Evolutionary conservation across 306 rosid species (phyloP), one percentile per base, ranked within the genome.

Genomic region (Fragaria nilgerrensis): DNA sequence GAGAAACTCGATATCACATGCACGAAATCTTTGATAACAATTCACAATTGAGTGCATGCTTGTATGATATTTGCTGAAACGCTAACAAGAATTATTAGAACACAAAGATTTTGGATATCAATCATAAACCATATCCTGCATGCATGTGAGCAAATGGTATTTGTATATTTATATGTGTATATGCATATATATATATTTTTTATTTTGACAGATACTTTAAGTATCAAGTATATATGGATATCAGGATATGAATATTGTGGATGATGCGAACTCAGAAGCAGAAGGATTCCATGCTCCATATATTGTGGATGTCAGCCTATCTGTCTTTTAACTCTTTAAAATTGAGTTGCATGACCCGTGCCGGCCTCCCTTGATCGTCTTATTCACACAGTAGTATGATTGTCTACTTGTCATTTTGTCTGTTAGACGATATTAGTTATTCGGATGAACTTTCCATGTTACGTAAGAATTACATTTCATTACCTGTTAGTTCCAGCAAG

Each of bases 261-360:
- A 71, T 32, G 63, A 65, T 5, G 47, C 27, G 5, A 20, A 34
- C n/a, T 50, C 1, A 32, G 36, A 71, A 71, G 41, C 23, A 9
- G 23, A 71, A 50, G 45, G 39, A 36, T 65, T 50, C 41, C 19
- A 29, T 71, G 44, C 59, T 71, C 75, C 75, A 71, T 32, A 32
- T 50, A 49, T 11, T 10, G 62, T 71, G 29, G 75, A 72, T 52
- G 47, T 72, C 61, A 23, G 45, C 14, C 44, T 1, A 5, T 44
- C 12, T 47, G 34, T 58, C 37, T 70, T 22, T 44, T 44, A 22
- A 47, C 52, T 12, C 52, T 47, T 47, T 14, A 12, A 12, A 47
- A 52, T 52, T 52, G 20, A 4, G 5, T 1, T 49, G 12, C 59
- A 20, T 7, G 59, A 3, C 55, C 59, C 59, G 20, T 20, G n/a